A percentile compares a stretch with the other conserved stretches of the same genome.
Conservation (phyloP, 2,329 filamentous ascomycete species). For the Verticillium nonalfalfae region DNA sequence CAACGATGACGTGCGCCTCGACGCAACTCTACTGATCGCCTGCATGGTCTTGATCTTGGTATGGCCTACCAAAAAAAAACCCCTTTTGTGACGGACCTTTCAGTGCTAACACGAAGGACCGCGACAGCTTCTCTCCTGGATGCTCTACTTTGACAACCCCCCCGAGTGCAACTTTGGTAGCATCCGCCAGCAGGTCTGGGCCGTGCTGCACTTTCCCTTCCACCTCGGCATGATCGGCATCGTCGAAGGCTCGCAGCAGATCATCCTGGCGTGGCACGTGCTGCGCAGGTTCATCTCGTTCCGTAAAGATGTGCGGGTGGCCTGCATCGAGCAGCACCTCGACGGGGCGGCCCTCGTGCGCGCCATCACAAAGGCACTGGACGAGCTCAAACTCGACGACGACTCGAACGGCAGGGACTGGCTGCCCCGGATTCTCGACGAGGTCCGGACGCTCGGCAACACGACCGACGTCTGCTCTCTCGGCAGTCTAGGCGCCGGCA, state of each 20-base stretch:
- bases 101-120: too few relatives aligned
- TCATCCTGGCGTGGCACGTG: constrained; percentile 17
- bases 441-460: constrained; percentile 7
- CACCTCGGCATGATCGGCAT: constrained; percentile 32
- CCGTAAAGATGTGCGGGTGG: not conserved
- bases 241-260: constrained; percentile 46
- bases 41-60: constrained; percentile 12
- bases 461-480: constrained; percentile 4
- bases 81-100: too few relatives aligned
- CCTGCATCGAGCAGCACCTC: constrained; percentile 2
- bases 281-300: constrained; percentile 5
- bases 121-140: constrained; percentile 34
- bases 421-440: constrained; percentile 1
- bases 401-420: constrained; percentile 2
- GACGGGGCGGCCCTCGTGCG: constrained; percentile 3
- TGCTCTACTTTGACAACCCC: constrained; percentile 50
- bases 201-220: constrained; percentile 47
- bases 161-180: constrained; percentile 42
- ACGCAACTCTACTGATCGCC: constrained; percentile 1
- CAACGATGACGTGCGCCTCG: constrained; percentile 2
- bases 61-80: not conserved
- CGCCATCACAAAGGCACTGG: not conserved
- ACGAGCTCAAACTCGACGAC: constrained; percentile 5
- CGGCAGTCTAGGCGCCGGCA: not conserved
- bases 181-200: constrained; percentile 46